A percentile compares a stretch with the other conserved stretches of the same genome.
These are phyloP conservation scores for Wickerhamiella azymoides DNA, from an alignment of 805 yeast species.

Conservation along the genomic window DNA sequence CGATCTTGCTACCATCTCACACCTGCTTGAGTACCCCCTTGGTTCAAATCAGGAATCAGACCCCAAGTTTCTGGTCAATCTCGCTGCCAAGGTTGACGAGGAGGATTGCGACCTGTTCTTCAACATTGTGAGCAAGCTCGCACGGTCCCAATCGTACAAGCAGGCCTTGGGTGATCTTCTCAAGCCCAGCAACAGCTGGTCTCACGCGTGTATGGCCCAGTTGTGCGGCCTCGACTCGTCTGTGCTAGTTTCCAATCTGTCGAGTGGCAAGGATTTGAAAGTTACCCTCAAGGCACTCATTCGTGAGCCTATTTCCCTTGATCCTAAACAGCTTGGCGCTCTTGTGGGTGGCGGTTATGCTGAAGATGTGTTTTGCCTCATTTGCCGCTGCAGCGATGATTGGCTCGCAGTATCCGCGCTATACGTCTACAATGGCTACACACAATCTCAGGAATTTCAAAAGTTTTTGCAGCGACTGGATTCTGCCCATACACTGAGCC, in stretches of 20 bases:
- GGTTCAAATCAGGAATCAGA: background rate
- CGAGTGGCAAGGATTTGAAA: background rate
- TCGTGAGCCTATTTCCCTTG: background rate
- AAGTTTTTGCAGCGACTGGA: constrained; percentile 9
- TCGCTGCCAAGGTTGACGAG: background rate
- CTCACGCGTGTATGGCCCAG: background rate
- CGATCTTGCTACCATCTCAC: background rate
- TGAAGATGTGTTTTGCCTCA: background rate
- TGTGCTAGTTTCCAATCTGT: background rate
- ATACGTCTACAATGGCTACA: constrained; percentile 9
- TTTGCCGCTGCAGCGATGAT: constrained; percentile 5
- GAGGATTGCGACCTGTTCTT: background rate
- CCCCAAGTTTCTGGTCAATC: background rate
- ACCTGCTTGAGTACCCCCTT: background rate
- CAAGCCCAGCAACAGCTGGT: background rate
- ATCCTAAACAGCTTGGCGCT: background rate
- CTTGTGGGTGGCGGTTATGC: background rate
- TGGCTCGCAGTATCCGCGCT: constrained; percentile 13
- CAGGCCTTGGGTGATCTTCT: background rate
- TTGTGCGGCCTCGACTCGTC: background rate
- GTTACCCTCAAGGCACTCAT: background rate
- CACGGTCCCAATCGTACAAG: background rate
- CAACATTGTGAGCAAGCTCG: background rate
- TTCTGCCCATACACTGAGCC: constrained; percentile 1
- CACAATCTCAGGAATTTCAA: constrained; percentile 7